Evolutionary conservation across 495 filamentous ascomycete species (phyloP).

Genomic region (Podospora sp.): DNA sequence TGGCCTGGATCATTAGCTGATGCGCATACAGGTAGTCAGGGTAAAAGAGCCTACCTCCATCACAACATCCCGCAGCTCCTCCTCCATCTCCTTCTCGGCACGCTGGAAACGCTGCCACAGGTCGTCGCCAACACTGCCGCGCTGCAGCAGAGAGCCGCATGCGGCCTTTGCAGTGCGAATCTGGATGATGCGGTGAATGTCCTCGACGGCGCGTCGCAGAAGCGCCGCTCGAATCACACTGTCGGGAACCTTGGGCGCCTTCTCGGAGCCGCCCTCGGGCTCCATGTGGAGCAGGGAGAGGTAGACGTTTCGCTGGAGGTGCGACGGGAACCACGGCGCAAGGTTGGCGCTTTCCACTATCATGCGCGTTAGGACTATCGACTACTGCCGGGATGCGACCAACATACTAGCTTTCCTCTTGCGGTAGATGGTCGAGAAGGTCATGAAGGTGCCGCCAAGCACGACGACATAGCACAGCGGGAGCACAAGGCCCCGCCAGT

Average conservation of each 20-base stretch:
- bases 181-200: conserved; percentile 86
- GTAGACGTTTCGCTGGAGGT: conserved; percentile 92
- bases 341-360: conserved; percentile 75
- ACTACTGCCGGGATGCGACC: not conserved
- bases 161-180: conserved; percentile 84
- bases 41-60: conserved; percentile 67
- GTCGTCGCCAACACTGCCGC: conserved; percentile 94
- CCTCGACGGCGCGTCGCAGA: conserved; percentile 83
- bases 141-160: conserved; percentile 76
- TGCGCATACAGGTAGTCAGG: not conserved
- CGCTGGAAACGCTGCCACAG: conserved; percentile 88
- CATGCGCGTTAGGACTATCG: not conserved
- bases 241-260: conserved; percentile 74
- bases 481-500: conserved; percentile 80
- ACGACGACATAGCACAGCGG: conserved; percentile 86
- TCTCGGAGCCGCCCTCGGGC: conserved; percentile 67
- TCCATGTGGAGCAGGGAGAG: conserved; percentile 87
- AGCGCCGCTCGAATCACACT: conserved; percentile 88
- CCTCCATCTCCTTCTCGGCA: conserved; percentile 97
- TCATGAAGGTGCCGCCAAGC: conserved; percentile 82
- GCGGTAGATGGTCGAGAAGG: conserved; percentile 89
- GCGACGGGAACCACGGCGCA: conserved; percentile 88
- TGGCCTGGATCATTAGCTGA: conserved; percentile 58
- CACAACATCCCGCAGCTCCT: conserved; percentile 90
- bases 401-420: conserved; percentile 85